Evolutionary conservation across 2,329 filamentous ascomycete genomes (phyloP).

Genomic region (Ceratocystiopsis minuta): DNA sequence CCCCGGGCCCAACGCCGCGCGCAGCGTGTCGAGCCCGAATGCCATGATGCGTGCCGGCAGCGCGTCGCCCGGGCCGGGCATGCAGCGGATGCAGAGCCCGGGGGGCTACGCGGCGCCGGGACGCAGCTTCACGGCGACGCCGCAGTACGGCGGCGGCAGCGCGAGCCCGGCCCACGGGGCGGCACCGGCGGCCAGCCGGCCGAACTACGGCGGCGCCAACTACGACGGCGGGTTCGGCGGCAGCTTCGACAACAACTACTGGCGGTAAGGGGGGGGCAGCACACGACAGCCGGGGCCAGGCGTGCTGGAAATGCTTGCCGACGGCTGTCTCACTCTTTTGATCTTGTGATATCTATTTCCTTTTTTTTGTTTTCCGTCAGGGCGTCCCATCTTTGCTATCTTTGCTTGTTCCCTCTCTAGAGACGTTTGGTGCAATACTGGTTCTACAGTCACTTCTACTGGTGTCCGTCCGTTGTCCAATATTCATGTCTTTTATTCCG

Average conservation of each 20-base stretch:
- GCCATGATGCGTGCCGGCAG: background rate
- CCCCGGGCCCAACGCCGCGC: background rate
- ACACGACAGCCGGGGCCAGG: background rate
- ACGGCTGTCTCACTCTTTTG: no score
- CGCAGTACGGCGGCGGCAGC: background rate
- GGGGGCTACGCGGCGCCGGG: conserved; percentile 1
- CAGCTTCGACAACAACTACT: conserved; percentile 3
- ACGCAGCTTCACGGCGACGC: conserved; percentile 6
- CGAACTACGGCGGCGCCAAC: background rate
- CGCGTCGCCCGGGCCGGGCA: background rate
- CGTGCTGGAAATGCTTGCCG: background rate
- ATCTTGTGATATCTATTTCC: no score
- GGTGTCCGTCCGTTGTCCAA: no score
- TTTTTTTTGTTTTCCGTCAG: no score
- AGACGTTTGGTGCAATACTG: no score
- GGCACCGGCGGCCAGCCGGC: background rate
- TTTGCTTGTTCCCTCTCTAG: no score
- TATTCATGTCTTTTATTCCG: no score
- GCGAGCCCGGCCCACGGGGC: no score
- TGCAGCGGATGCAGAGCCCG: conserved; percentile 4
- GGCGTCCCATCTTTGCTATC: no score
- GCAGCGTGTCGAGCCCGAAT: conserved; percentile 13
- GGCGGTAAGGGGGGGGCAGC: conserved; percentile 1
- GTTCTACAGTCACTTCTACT: no score
- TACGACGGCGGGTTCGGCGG: background rate